Conservation (phyloP, 1,139 yeast genomes). For the Protomyces lactucae-debilis region DNA sequence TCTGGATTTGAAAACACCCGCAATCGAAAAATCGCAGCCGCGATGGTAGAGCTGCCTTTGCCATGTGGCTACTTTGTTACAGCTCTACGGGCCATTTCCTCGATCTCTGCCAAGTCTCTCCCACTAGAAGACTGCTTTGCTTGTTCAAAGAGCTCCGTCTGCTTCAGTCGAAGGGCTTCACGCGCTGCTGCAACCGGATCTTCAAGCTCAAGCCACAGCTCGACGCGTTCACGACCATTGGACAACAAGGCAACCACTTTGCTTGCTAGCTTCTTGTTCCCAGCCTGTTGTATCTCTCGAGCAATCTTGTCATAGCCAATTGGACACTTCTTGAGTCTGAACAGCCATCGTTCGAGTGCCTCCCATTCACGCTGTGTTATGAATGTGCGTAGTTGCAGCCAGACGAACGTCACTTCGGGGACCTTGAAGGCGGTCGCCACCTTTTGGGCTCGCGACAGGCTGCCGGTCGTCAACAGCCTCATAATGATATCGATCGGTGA, state of each 20-base stretch:
- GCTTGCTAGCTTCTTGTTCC: constrained; percentile 48
- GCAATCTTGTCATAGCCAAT: constrained; percentile 70
- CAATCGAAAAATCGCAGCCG: constrained; percentile 16
- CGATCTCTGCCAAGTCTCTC: background rate
- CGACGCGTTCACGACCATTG: constrained; percentile 43
- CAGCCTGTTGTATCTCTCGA: constrained; percentile 48
- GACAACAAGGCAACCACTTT: constrained; percentile 43
- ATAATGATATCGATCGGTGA: constrained; percentile 56
- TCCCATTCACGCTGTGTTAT: constrained; percentile 57
- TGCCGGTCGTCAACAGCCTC: constrained; percentile 54
- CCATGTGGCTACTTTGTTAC: background rate
- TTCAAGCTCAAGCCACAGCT: constrained; percentile 50
- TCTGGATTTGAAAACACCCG: constrained; percentile 17
- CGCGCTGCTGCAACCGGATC: constrained; percentile 55
- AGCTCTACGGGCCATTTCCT: background rate
- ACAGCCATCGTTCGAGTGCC: constrained; percentile 50
- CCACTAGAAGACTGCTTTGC: background rate
- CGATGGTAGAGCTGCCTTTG: background rate
- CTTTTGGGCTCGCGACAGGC: constrained; percentile 53
- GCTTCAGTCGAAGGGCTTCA: constrained; percentile 57
- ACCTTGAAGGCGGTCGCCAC: constrained; percentile 60
- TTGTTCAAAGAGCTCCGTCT: constrained; percentile 44
- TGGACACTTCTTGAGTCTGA: constrained; percentile 53
- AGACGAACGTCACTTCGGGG: constrained; percentile 60
- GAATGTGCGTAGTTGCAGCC: constrained; percentile 54